These are phyloP conservation scores for Helotiales sp. DNA, from an alignment of 2,329 filamentous ascomycete species.

Conservation along the genomic window DNA sequence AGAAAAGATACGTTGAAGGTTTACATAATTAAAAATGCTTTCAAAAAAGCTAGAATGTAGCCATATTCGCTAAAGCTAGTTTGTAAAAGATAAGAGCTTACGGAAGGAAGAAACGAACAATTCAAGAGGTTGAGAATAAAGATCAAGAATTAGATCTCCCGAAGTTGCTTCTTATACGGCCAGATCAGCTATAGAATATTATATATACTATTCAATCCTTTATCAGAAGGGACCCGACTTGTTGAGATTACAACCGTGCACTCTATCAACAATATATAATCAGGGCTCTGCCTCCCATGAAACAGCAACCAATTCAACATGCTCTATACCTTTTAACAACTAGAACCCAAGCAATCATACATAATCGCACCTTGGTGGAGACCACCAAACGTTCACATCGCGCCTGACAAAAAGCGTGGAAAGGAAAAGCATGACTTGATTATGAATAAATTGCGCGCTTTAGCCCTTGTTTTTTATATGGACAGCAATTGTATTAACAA, in stretches of 20 bases:
- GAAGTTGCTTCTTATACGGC: background rate
- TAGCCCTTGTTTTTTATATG: slow-evolving; percentile 12
- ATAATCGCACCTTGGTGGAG: slow-evolving; percentile 15
- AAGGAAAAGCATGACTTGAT: slow-evolving; percentile 14
- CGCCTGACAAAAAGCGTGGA: slow-evolving; percentile 13
- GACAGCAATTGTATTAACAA: slow-evolving; percentile 16
- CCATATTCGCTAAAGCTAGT: background rate
- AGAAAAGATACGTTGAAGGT: background rate
- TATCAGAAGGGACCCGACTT: background rate
- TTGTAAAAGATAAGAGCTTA: background rate
- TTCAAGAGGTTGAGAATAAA: background rate
- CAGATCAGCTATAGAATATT: background rate
- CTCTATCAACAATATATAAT: too few relatives aligned
- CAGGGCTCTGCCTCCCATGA: too few relatives aligned
- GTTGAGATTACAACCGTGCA: too few relatives aligned
- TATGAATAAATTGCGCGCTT: slow-evolving; percentile 12
- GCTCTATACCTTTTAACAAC: background rate
- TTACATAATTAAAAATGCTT: slow-evolving; percentile 14
- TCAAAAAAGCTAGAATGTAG: slow-evolving; percentile 8
- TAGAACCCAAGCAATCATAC: slow-evolving; percentile 13
- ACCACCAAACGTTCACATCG: slow-evolving; percentile 15
- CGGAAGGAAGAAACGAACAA: background rate
- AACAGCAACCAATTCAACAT: too few relatives aligned
- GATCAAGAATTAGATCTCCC: background rate
- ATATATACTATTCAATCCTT: background rate